A percentile compares a stretch with the other conserved stretches of the same genome.
These are phyloP conservation scores for Zasmidium angulare DNA, from an alignment of 2,329 filamentous ascomycete genomes.

Conservation along the genomic window DNA sequence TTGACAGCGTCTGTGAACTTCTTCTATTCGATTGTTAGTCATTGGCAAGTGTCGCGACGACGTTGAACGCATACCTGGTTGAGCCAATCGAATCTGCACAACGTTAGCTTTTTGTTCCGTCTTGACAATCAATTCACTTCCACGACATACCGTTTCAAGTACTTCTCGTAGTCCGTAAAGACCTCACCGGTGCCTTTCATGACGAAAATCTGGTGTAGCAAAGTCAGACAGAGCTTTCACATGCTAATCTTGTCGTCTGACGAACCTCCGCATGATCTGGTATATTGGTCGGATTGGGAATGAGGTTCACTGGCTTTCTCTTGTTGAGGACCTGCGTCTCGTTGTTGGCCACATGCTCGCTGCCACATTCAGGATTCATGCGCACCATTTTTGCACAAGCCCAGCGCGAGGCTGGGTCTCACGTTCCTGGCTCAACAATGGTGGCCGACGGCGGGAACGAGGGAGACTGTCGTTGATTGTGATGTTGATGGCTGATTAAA, in stretches of 20 bases:
- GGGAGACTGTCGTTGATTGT: background rate
- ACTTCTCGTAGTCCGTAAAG: slow-evolving; percentile 85
- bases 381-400: slow-evolving; percentile 25
- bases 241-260: slow-evolving; percentile 7
- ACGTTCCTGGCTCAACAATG: background rate
- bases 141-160: slow-evolving; percentile 70
- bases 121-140: background rate
- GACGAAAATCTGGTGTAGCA: slow-evolving; percentile 73
- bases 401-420: slow-evolving; percentile 26
- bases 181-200: slow-evolving; percentile 88
- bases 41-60: background rate
- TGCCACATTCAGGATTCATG: slow-evolving; percentile 6
- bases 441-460: background rate
- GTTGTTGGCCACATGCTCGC: slow-evolving; percentile 20
- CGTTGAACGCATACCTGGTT: slow-evolving; percentile 64
- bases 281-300: slow-evolving; percentile 68
- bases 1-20: slow-evolving; percentile 96
- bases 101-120: slow-evolving; percentile 11
- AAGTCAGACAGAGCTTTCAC: slow-evolving; percentile 27
- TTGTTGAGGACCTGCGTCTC: slow-evolving; percentile 81
- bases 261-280: slow-evolving; percentile 82
- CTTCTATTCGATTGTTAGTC: slow-evolving; percentile 53
- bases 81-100: slow-evolving; percentile 81
- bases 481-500: background rate
- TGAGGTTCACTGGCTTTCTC: slow-evolving; percentile 86